phyloP scores from a whole-genome alignment of 305 asterid species.

The Coffea humblotiana region DNA sequence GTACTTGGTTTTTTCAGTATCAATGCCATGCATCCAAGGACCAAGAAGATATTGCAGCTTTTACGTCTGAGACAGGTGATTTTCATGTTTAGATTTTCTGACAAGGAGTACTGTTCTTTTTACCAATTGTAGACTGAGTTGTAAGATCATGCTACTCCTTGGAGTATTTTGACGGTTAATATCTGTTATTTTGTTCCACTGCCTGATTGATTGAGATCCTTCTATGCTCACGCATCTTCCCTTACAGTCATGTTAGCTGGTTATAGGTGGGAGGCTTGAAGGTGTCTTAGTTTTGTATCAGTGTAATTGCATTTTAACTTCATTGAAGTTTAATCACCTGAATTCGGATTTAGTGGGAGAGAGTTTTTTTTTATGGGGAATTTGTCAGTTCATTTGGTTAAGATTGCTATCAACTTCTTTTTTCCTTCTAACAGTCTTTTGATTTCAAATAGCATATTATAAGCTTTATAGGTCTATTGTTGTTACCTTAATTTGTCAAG shows the following conservation, averaged over 20 bases:
- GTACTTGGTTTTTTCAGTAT: slow-evolving; percentile 37
- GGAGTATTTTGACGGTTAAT: neutral
- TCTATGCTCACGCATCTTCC: neutral
- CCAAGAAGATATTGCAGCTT: slow-evolving; percentile 77
- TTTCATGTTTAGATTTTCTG: neutral
- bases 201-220: neutral
- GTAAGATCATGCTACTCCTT: neutral
- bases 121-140: neutral
- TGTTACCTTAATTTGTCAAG: neutral
- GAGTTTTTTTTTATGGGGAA: neutral
- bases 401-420: neutral
- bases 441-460: neutral
- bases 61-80: slow-evolving; percentile 70
- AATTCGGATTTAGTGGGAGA: neutral
- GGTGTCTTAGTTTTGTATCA: neutral
- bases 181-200: neutral
- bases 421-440: neutral
- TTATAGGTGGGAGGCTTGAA: neutral
- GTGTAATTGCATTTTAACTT: neutral
- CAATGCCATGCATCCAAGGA: slow-evolving; percentile 68
- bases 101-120: neutral
- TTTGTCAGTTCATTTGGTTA: neutral
- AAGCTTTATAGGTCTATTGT: neutral
- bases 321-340: neutral
- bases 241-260: neutral